Base-by-base conservation (phyloP, 192 early-diverging fungal genomes). In the Rhizoclosmatium globosum region DNA sequence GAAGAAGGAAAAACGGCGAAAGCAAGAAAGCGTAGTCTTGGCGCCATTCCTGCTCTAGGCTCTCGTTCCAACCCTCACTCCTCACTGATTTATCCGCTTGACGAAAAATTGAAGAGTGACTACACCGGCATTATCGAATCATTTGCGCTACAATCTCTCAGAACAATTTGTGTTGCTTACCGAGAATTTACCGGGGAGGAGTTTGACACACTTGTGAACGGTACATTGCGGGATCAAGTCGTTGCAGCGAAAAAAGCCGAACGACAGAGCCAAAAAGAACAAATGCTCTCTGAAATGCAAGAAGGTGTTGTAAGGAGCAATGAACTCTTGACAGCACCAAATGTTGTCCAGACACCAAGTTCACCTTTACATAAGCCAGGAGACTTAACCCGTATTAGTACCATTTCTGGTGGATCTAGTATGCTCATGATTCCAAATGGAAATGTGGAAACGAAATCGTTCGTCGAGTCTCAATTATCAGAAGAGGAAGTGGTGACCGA, bases 141-240 rank as follows among this genome's bases (percentile, higher is more conserved):
- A 21, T 97, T 92, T 81, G 94, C 96, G n/a, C 84, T 86, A 17
- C 87, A 92, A 53, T 91, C 94, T n/a, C 89, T 99, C 53, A 94
- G 98, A 65, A 99, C 97, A 6, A 96, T 99, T 76, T 92, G 89
- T 71, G 72, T 96, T 68, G 95, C 93, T 2, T 98, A 84, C 62
- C 79, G 81, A 15, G 72, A 79, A 76, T 68, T 68, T 79, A 21
- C 21, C 47, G 81, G 46, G 56, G 72, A 47, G 15, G 77, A 82
- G 71, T 68, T 81, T 17, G 46, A 81, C 4, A 39, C 53, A 15
- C 23, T 82, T 39, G 9, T 79, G 38, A 76, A 72, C 21, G 74
- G 74, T 15, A 21, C 81, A 7, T n/a, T 78, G 21, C 23, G 47
- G 6, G 78, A 79, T 7, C 39, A 41, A 13, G 59, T 79, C 7